Percentiles rank a stretch among this genome's conserved stretches.
Conservation (phyloP, 1,139 yeast species). For the Zygosaccharomyces sapae region DNA sequence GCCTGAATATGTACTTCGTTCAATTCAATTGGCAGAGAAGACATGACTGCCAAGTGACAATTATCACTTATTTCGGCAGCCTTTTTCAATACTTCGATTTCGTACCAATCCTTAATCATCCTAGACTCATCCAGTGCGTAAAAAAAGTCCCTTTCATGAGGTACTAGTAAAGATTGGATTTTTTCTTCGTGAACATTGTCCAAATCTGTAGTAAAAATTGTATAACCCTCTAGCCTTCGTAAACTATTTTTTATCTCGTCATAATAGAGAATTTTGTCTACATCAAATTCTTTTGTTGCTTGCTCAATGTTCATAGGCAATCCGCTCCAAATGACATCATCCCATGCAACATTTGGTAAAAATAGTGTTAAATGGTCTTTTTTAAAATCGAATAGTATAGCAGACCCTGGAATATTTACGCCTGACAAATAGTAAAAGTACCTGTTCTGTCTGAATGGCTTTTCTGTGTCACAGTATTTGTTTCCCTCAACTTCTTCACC, state of each 20-base stretch:
- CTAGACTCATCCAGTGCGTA: constrained; percentile 85
- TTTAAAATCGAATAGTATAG: constrained; percentile 54
- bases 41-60: constrained; percentile 88
- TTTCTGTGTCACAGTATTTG: constrained; percentile 76
- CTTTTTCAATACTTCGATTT: constrained; percentile 66
- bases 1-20: constrained; percentile 94
- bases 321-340: constrained; percentile 97
- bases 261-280: constrained; percentile 71
- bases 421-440: constrained; percentile 87
- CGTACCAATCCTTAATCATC: constrained; percentile 76
- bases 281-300: constrained; percentile 64
- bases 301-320: constrained; percentile 67
- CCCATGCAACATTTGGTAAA: constrained; percentile 77
- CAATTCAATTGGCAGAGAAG: constrained; percentile 79
- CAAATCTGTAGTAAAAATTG: constrained; percentile 41
- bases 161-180: constrained; percentile 39
- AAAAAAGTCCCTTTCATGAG: constrained; percentile 50
- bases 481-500: constrained; percentile 61
- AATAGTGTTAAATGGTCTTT: constrained; percentile 62
- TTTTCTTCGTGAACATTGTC: constrained; percentile 31
- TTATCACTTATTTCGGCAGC: constrained; percentile 84
- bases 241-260: constrained; percentile 43
- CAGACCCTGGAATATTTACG: constrained; percentile 75
- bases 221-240: constrained; percentile 22
- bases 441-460: constrained; percentile 81